These are phyloP conservation scores for Dictyostelium intermedium DNA, from an alignment of 78 protist genomes.

Conservation along the genomic window DNA sequence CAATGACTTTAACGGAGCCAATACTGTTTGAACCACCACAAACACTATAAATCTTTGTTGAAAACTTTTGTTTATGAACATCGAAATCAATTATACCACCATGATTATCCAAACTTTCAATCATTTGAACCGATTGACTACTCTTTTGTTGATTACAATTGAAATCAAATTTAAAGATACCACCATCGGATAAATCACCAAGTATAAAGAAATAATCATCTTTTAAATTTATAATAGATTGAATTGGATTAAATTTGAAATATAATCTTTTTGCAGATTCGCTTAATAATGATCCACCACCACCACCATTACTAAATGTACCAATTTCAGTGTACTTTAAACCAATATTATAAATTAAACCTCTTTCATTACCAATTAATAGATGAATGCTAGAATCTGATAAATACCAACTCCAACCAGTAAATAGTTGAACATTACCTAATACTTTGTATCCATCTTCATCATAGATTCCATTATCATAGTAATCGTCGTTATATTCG, in stretches of 20 bases:
- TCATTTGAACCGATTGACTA: background rate
- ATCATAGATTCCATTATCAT: background rate
- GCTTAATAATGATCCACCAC: background rate
- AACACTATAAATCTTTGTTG: background rate
- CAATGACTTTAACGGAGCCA: constrained; percentile 16
- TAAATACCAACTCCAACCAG: background rate
- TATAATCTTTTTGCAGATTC: background rate
- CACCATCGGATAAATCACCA: constrained; percentile 50
- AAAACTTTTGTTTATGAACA: background rate
- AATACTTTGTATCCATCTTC: background rate
- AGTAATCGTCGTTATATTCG: background rate
- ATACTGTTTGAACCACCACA: constrained; percentile 19
- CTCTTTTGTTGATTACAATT: background rate
- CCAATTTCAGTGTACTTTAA: background rate
- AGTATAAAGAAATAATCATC: background rate
- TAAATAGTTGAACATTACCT: background rate
- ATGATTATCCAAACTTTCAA: background rate
- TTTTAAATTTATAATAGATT: background rate
- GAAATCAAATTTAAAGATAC: background rate
- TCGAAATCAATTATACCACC: constrained; percentile 9
- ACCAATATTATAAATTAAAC: background rate
- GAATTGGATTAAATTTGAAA: constrained; percentile 17
- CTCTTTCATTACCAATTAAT: background rate
- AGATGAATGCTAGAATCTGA: background rate
- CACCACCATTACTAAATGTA: background rate